These are phyloP conservation scores for Fusarium torulosum DNA, from an alignment of 2,329 filamentous ascomycete genomes.

Conservation along the genomic window DNA sequence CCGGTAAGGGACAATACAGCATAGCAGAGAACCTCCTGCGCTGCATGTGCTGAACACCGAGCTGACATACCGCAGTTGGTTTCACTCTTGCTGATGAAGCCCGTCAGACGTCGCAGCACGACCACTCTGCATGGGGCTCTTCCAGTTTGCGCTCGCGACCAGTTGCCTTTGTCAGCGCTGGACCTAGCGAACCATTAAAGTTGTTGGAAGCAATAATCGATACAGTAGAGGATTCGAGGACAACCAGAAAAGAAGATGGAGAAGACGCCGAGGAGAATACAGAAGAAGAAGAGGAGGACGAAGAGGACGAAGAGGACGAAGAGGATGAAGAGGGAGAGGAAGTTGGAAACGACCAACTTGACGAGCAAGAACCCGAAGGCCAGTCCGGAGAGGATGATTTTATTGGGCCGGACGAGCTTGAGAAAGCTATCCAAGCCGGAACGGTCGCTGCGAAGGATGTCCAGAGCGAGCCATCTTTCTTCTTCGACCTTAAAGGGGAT, in stretches of 20 bases:
- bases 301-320: not conserved
- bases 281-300: not conserved
- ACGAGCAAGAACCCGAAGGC: slow-evolving; percentile 8
- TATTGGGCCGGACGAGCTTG: slow-evolving; percentile 43
- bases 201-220: slow-evolving; percentile 51
- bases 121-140: slow-evolving; percentile 56
- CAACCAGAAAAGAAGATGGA: not conserved
- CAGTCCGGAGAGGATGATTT: slow-evolving; percentile 9
- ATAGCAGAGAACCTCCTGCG: not conserved
- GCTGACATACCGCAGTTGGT: slow-evolving; percentile 37
- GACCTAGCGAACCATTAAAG: slow-evolving; percentile 63
- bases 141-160: slow-evolving; percentile 63
- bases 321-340: not conserved
- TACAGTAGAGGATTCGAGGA: not conserved
- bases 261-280: not conserved
- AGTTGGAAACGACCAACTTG: not conserved
- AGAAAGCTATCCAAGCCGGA: slow-evolving; percentile 31
- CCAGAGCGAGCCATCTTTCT: slow-evolving; percentile 47
- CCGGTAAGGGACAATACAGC: slow-evolving; percentile 25
- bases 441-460: slow-evolving; percentile 6
- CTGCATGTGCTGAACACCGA: not conserved
- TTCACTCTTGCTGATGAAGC: slow-evolving; percentile 61
- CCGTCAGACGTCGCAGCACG: slow-evolving; percentile 61
- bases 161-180: slow-evolving; percentile 67
- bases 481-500: slow-evolving; percentile 56